A percentile compares a stretch with the other conserved stretches of the same genome.
These are phyloP conservation scores for Clathrospora elynae DNA, from an alignment of 2,329 filamentous ascomycete species.

Conservation along the genomic window DNA sequence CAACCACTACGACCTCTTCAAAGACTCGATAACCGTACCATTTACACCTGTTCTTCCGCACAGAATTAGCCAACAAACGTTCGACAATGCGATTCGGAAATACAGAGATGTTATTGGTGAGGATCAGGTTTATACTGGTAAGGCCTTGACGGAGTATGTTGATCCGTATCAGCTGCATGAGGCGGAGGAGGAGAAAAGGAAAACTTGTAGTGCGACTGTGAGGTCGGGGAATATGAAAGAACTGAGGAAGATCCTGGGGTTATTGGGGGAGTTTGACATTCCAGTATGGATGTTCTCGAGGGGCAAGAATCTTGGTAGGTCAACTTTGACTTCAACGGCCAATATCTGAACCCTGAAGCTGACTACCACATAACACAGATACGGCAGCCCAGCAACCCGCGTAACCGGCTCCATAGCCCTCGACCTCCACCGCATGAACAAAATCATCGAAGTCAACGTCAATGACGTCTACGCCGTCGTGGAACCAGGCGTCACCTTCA, in stretches of 20 bases:
- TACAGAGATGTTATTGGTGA: constrained; percentile 46
- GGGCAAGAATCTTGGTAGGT: constrained; percentile 46
- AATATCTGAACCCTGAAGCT: too few relatives aligned
- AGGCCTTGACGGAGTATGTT: constrained; percentile 52
- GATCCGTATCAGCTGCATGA: constrained; percentile 56
- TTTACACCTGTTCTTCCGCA: constrained; percentile 51
- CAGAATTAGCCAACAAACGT: constrained; percentile 47
- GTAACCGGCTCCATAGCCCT: constrained; percentile 47
- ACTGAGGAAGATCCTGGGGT: constrained; percentile 26
- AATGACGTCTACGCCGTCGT: constrained; percentile 54
- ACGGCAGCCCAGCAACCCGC: constrained; percentile 39
- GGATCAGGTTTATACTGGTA: constrained; percentile 49
- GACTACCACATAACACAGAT: too few relatives aligned
- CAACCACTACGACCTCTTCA: constrained; percentile 52
- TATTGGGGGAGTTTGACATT: constrained; percentile 35
- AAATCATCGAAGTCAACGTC: constrained; percentile 53
- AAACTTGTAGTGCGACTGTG: constrained; percentile 53
- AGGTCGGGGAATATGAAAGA: constrained; percentile 41
- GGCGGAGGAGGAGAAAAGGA: constrained; percentile 46
- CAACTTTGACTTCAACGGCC: too few relatives aligned
- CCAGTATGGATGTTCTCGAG: constrained; percentile 42
- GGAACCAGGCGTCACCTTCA: constrained; percentile 44
- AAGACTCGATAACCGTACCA: constrained; percentile 46
- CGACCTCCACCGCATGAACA: constrained; percentile 51
- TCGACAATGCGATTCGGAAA: constrained; percentile 46